Conservation (phyloP, 2,329 filamentous ascomycete species). For the Aspergillus brunneoviolaceus region DNA sequence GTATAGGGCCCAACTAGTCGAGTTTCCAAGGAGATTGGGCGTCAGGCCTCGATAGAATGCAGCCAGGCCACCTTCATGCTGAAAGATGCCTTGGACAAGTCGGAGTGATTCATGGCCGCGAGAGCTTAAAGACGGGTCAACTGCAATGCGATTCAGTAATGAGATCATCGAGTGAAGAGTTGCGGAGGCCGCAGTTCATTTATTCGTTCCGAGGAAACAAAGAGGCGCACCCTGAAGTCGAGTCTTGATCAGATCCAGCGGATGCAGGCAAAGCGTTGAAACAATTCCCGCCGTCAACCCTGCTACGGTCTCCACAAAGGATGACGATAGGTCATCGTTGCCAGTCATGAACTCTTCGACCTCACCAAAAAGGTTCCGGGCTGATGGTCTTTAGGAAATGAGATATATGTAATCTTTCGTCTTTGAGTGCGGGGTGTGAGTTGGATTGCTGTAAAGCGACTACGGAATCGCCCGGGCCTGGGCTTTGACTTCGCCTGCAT, state of each 20-base stretch:
- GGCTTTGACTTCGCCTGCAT: neutral
- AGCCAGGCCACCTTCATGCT: slow-evolving; percentile 57
- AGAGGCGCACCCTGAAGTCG: slow-evolving; percentile 73
- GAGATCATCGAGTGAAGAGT: neutral
- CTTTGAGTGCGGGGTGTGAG: neutral
- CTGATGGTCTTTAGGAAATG: slow-evolving; percentile 7
- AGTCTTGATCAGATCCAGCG: slow-evolving; percentile 94
- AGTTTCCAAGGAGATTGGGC: slow-evolving; percentile 89
- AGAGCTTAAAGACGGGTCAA: slow-evolving; percentile 50
- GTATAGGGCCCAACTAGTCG: slow-evolving; percentile 85
- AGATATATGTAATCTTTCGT: neutral
- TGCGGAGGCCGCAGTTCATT: too few relatives aligned
- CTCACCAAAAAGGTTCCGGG: neutral
- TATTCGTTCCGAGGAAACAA: neutral
- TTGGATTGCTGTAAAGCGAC: neutral
- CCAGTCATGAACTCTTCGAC: slow-evolving; percentile 41
- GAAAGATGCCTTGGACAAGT: slow-evolving; percentile 53
- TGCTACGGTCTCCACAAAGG: slow-evolving; percentile 80
- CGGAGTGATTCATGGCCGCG: slow-evolving; percentile 54
- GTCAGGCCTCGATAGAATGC: slow-evolving; percentile 87
- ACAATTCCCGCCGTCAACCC: slow-evolving; percentile 86
- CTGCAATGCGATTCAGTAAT: slow-evolving; percentile 32
- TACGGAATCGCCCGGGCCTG: neutral
- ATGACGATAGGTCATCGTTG: slow-evolving; percentile 65
- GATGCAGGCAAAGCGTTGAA: slow-evolving; percentile 84